Conservation (phyloP, 306 rosid genomes). For the Cucumis sativus region Cucumber_9930_V3 NC_026656.2:6815501-6816000, state of each 20-base stretch:
- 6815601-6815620: background rate
- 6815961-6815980: background rate
- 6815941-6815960: background rate
- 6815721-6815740: background rate
- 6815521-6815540: constrained; percentile 53
- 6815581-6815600: constrained; percentile 42
- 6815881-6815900: background rate
- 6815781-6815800: background rate
- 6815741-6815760: background rate
- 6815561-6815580: constrained; percentile 40
- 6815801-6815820: background rate
- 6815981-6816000: background rate
- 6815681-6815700: background rate
- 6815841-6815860: background rate
- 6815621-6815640: background rate
- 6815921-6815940: background rate
- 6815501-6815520: constrained; percentile 70
- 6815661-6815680: background rate
- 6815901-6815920: background rate
- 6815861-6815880: background rate
- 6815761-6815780: background rate
- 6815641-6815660: background rate
- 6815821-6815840: background rate
- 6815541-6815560: constrained; percentile 51
- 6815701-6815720: background rate